Percentiles rank a stretch among this genome's conserved stretches.
Evolutionary conservation across 805 yeast species (phyloP).

Genomic region (Metschnikowia peoriensis): DNA sequence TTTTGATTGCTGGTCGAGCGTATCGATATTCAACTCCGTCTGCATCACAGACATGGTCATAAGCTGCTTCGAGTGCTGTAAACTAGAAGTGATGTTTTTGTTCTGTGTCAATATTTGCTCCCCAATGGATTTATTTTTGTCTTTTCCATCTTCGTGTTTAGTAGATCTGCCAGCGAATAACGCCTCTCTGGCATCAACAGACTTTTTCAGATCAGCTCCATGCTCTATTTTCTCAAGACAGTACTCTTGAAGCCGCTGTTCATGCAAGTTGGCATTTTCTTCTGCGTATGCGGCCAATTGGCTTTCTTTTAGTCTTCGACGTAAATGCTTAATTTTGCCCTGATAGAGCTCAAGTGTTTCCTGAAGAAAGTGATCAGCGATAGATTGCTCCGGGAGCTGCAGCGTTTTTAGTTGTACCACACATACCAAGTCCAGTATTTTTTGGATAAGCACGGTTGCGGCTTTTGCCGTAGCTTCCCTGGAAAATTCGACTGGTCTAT

Average conservation of each 20-base stretch:
- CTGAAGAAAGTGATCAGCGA: background rate
- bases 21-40: constrained; percentile 49
- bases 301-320: constrained; percentile 25
- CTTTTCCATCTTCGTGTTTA: constrained; percentile 1
- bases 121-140: constrained; percentile 24
- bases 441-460: constrained; percentile 19
- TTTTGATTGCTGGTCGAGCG: constrained; percentile 46
- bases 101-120: constrained; percentile 47
- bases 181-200: constrained; percentile 3
- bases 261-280: constrained; percentile 29
- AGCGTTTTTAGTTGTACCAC: constrained; percentile 15
- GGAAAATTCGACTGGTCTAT: constrained; percentile 16
- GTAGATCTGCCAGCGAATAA: constrained; percentile 14
- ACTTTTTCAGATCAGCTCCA: background rate
- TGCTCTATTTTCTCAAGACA: background rate
- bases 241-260: constrained; percentile 30
- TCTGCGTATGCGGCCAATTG: constrained; percentile 28
- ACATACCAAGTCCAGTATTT: constrained; percentile 19
- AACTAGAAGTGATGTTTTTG: constrained; percentile 43
- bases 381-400: constrained; percentile 4
- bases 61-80: constrained; percentile 48
- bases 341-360: constrained; percentile 21
- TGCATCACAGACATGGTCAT: constrained; percentile 50
- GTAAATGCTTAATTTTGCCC: constrained; percentile 22
- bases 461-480: constrained; percentile 19